Percentiles rank a stretch among this genome's conserved stretches.
These are phyloP conservation scores for Echinosophora koreensis DNA, from an alignment of 306 rosid species.

Conservation along the genomic window DNA sequence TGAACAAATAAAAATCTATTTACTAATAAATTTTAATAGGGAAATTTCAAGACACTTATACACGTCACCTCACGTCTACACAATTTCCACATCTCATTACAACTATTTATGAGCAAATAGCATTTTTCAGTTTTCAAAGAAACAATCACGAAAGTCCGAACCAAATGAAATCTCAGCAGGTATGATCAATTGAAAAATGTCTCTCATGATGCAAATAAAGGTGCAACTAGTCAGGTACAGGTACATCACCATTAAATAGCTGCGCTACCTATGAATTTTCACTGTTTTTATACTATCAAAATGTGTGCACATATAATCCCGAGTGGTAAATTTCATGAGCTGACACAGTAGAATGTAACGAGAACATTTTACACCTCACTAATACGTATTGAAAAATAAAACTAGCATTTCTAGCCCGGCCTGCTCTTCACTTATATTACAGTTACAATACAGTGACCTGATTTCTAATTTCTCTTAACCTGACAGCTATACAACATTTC, in stretches of 20 bases:
- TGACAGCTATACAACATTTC: slow-evolving; percentile 76
- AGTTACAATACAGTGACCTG: slow-evolving; percentile 66
- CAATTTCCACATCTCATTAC: too few relatives aligned
- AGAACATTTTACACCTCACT: slow-evolving; percentile 46
- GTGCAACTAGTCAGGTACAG: not conserved
- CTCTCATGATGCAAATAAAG: slow-evolving; percentile 2
- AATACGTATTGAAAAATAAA: slow-evolving; percentile 34
- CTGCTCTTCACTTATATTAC: slow-evolving; percentile 62
- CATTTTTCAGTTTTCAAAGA: not conserved
- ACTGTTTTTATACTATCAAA: not conserved
- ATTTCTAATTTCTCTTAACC: slow-evolving; percentile 67
- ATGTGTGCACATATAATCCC: slow-evolving; percentile 25
- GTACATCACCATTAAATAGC: not conserved
- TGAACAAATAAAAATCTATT: too few relatives aligned
- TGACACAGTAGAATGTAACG: not conserved
- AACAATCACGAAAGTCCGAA: slow-evolving; percentile 7
- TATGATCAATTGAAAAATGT: slow-evolving; percentile 16
- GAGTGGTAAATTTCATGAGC: not conserved
- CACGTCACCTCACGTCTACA: too few relatives aligned
- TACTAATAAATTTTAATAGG: too few relatives aligned
- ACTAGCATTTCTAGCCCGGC: slow-evolving; percentile 50
- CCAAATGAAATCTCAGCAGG: not conserved
- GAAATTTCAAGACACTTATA: too few relatives aligned
- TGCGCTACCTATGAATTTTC: slow-evolving; percentile 5
- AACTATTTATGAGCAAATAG: too few relatives aligned